phyloP scores from a whole-genome alignment of 345 rosid genomes.

The Salix brachista region DNA sequence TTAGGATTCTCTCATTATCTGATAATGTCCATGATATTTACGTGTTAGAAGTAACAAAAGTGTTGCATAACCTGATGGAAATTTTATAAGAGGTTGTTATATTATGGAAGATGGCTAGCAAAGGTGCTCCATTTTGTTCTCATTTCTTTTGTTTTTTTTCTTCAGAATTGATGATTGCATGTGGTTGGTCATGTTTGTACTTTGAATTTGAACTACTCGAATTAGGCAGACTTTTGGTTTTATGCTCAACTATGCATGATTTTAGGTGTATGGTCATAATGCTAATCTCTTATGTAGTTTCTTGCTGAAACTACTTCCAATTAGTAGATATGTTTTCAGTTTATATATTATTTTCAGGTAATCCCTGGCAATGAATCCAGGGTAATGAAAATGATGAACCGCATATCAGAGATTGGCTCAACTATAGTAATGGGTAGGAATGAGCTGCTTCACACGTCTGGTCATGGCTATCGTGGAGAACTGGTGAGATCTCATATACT shows the following conservation, averaged over 20 bases:
- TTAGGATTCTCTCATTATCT: background rate
- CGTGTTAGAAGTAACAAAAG: background rate
- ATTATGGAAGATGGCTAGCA: background rate
- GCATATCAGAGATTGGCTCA: slow-evolving; percentile 91
- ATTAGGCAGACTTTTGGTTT: background rate
- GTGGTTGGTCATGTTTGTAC: background rate
- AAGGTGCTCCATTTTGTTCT: background rate
- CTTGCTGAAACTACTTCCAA: background rate
- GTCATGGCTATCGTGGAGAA: slow-evolving; percentile 97
- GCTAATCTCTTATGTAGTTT: background rate
- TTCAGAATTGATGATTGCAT: background rate
- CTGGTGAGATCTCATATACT: slow-evolving; percentile 46
- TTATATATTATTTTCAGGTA: slow-evolving; percentile 45
- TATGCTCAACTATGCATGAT: background rate
- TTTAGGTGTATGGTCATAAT: background rate
- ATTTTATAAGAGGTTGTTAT: background rate
- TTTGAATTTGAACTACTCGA: background rate
- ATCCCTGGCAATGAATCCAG: slow-evolving; percentile 98
- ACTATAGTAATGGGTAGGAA: slow-evolving; percentile 81
- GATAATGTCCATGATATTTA: background rate
- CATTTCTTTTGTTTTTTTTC: background rate
- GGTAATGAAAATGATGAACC: slow-evolving; percentile 97
- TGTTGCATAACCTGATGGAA: background rate
- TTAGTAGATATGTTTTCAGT: slow-evolving; percentile 2
- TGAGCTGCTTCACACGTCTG: slow-evolving; percentile 88